Evolutionary conservation across 2,329 filamentous ascomycete species (phyloP), one percentile per base, ranked within the genome.

Genomic region (Whalleya microplaca): DNA sequence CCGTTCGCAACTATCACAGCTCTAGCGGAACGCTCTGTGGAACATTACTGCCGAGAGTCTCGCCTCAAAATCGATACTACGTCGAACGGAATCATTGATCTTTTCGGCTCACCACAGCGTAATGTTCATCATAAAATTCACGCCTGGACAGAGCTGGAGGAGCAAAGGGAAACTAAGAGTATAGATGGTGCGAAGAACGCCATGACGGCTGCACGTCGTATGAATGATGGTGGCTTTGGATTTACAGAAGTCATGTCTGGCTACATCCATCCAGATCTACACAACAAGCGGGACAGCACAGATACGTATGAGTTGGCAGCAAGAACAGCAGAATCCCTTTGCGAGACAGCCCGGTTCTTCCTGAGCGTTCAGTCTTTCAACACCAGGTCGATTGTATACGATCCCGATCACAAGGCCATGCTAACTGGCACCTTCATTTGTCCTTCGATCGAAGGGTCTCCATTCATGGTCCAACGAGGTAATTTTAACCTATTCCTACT

Each of bases 1-100:
- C 87, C 87, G 0, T 80, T 88, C 50, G 87, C 87, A 1, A 90
- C 87, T 1, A 90, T 90, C 61, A 82, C 86, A 0, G 87, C 87
- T 2, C 78, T 91, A 19, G 86, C 87, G 0, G 87, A 90, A 71
- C 77, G 87, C 9, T 82, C 83, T 0, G 79, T 89, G 6, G 80
- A 84, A 49, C 68, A 77, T 5, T 81, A 82, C 32, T 48, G 76
- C 79, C 2, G 61, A 72, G 49, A 37, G 3, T 12, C 32, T 12
- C 71, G 73, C 0, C 73, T 86, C 10, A 58, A 54, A 5, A 80
- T 87, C 49, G 76, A 79, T 55, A 69, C 72, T 2, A 71, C 77
- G 20, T 73, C 72, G 21, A 83, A 82, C 55, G 77, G 73, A 1
- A 66, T 78, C 19, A 73, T 87, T 2, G 75, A 87, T 66, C 73